Percentiles rank a stretch among this genome's conserved stretches.
Conservation (phyloP, 2,329 filamentous ascomycete species). For the Coniochaeta pulveracea region DNA sequence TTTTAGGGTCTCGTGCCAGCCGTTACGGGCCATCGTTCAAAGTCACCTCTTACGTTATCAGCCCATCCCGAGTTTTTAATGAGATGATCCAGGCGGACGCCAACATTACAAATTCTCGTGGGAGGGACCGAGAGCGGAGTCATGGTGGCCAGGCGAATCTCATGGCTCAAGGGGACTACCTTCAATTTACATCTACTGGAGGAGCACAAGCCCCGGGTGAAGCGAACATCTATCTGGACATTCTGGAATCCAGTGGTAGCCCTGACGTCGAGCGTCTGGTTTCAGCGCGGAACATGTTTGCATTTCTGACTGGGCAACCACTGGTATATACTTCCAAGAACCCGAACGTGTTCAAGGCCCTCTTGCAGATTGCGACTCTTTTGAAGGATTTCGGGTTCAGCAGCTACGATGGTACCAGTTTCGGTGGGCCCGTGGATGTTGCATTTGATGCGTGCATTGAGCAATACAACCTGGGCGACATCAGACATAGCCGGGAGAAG, state of each 20-base stretch:
- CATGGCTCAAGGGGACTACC: slow-evolving; percentile 35
- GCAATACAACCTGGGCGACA: slow-evolving; percentile 66
- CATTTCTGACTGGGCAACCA: slow-evolving; percentile 52
- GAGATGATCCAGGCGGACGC: slow-evolving; percentile 38
- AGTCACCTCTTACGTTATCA: slow-evolving; percentile 40
- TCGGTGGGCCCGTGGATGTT: slow-evolving; percentile 47
- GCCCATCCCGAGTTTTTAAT: slow-evolving; percentile 41
- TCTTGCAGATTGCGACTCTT: slow-evolving; percentile 40
- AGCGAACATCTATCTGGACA: slow-evolving; percentile 36
- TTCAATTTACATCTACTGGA: slow-evolving; percentile 23
- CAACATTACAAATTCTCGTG: slow-evolving; percentile 18
- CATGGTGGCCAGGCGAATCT: slow-evolving; percentile 36
- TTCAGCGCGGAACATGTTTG: slow-evolving; percentile 53
- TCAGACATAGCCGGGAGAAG: slow-evolving; percentile 73
- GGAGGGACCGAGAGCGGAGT: slow-evolving; percentile 27
- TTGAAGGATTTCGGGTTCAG: slow-evolving; percentile 47
- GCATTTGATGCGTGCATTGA: slow-evolving; percentile 69
- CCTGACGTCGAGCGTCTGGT: slow-evolving; percentile 44
- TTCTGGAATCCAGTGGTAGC: slow-evolving; percentile 26
- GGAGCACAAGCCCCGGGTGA: slow-evolving; percentile 26
- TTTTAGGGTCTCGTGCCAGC: slow-evolving; percentile 39
- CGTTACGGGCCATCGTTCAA: slow-evolving; percentile 48
- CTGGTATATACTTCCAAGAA: slow-evolving; percentile 45
- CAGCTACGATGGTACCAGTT: slow-evolving; percentile 43
- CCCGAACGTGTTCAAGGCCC: slow-evolving; percentile 40